Evolutionary conservation across 2,329 filamentous ascomycete species (phyloP), one percentile per base, ranked within the genome.

Genomic region (Hysterium pulicare): DNA sequence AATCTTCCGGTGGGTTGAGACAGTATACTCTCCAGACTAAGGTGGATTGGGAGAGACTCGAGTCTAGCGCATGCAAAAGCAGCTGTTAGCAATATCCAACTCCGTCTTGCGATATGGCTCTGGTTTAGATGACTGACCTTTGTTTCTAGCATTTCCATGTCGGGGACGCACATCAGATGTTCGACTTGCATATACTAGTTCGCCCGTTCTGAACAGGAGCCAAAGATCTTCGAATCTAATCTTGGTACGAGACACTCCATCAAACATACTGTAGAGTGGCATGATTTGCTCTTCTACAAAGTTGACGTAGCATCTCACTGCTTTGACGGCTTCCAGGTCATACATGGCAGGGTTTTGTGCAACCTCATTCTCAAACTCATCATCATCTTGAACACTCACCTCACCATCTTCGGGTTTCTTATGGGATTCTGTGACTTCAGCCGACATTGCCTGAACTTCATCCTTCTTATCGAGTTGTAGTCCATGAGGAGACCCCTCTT

Each of bases 221-320:
- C 40, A 50, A 10, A 50, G 45, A 30, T 50, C 47, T 9, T 24
- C 22, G 28, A 47, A 48, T 5, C 39, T 17, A 19, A 45, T 26
- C 17, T 40, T 49, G 13, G 17, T 15, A 13, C 38, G 33, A 15
- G 41, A 17, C 45, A 30, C 28, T 44, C 35, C 24, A 35, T 26
- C 16, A 40, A 22, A 31, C 6, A 10, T 33, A 22, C 24, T 2
- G 4, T 8, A n/a, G 16, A 20, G 17, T 4, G 38, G 38, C 21
- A 2, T 15, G 11, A 21, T 28, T 20, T 17, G 8, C 33, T 26
- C 24, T 8, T 33, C 31, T 16, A 33, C 17, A 15, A 33, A 33
- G 6, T 33, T 16, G n/a, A 33, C 31, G 15, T 8, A 16, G 15
- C 31, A 33, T 16, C 15, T 33, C 15, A 33, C 8, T 6, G 8